Base-by-base conservation (phyloP, 768 basidiomycete species). In the Terana coerulea region DNA sequence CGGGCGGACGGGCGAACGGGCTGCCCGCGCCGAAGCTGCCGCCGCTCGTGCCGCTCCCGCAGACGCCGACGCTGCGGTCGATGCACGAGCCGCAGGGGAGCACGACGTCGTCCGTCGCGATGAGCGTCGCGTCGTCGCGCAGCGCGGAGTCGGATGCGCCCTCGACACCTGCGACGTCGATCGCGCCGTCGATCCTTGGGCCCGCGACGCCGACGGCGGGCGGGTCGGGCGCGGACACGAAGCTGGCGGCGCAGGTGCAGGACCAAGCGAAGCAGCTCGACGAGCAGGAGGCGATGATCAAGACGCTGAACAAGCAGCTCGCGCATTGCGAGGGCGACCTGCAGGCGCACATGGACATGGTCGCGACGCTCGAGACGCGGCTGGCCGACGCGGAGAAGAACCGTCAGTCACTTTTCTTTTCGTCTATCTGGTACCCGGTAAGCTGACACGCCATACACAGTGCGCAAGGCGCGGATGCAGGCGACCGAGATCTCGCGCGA, bases 331-430 rank as follows among this genome's bases (percentile, higher is more conserved):
- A 97, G 70, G 81, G 78, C 55, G 93, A 97, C 68, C 74, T 95
- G 56, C 89, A 94, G 59, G 84, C 88, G 24, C 91, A 95, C 62
- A 91, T 93, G 80, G 91, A 95, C 65, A 79, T 93, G 47, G 91
- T 93, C 55, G 78, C 72, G 55, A 89, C 86, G 9, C 76, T 95
- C 22, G 91, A 95, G 70, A 79, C 84, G 37, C 91, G 90, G 5
- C 75, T 95, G 12, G 87, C 88, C 44, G 93, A 95, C 61, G 90
- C 91, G 19, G 94, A 95, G 72, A 91, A 95, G 68, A 94, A 93
- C 63, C 74, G 91, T 93, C 68, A 71, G 91, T 81, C 11, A 46
- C 40, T 15, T 34, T 33, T 8, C 5, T 10, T 50, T 6, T 14
- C 35, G 29, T 45, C 26, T 39, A 47, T 40, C 21, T 43, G 39